Percentiles rank a stretch among this genome's conserved stretches.
Conservation (phyloP, 176 grass and related monocot species). For the Hordeum vulgare region DNA sequence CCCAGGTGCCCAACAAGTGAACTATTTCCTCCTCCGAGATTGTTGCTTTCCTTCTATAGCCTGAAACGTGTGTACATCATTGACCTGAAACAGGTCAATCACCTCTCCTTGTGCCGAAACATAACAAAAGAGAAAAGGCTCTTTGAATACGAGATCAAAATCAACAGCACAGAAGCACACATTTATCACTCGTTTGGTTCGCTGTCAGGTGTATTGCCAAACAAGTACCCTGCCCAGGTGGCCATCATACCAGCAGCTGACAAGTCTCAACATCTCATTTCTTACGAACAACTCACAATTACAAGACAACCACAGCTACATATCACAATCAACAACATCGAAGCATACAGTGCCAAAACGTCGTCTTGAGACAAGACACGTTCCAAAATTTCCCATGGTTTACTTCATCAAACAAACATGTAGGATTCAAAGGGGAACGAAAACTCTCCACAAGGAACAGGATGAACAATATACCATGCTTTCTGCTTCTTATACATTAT, state of each 20-base stretch:
- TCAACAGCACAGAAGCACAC: neutral
- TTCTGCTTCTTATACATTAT: neutral
- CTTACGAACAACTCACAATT: too few relatives aligned
- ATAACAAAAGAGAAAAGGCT: neutral
- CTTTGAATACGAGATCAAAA: neutral
- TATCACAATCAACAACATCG: neutral
- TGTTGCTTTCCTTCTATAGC: too few relatives aligned
- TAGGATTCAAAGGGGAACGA: neutral
- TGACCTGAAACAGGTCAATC: too few relatives aligned
- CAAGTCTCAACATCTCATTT: too few relatives aligned
- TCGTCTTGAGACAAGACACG: neutral
- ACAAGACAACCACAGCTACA: neutral
- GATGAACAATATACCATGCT: neutral
- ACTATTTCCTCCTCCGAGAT: too few relatives aligned
- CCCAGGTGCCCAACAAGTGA: too few relatives aligned
- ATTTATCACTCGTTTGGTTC: neutral
- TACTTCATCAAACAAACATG: neutral
- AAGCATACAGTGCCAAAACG: neutral
- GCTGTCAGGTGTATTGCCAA: neutral
- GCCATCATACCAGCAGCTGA: neutral
- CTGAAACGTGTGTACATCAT: too few relatives aligned
- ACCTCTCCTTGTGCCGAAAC: too few relatives aligned
- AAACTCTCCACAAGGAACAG: neutral
- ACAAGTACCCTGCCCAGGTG: neutral
- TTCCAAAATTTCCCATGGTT: neutral